phyloP scores from a whole-genome alignment of 2,329 filamentous ascomycete genomes.

The Aspergillus melleus region DNA sequence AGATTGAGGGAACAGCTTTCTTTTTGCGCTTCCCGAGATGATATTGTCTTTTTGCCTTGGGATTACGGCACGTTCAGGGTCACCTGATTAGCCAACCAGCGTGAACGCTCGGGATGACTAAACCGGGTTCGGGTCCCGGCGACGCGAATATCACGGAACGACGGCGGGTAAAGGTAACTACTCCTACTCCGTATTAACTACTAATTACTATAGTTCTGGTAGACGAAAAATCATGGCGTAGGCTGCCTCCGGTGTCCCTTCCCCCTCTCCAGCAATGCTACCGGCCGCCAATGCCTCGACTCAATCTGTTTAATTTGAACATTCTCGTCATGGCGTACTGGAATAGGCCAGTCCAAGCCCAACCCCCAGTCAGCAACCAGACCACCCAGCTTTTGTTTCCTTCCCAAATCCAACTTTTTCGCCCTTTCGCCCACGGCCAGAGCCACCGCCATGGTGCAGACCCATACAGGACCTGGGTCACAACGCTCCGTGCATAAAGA shows the following conservation, averaged over 20 bases:
- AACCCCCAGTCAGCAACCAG: conserved; percentile 51
- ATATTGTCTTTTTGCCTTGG: conserved; percentile 22
- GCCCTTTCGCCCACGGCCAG: conserved; percentile 47
- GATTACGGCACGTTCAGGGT: conserved; percentile 27
- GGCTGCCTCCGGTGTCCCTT: too few relatives aligned
- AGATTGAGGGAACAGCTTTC: conserved; percentile 33
- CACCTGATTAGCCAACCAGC: conserved; percentile 31
- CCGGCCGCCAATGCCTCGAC: conserved; percentile 16
- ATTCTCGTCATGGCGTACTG: conserved; percentile 50
- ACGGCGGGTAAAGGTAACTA: neutral
- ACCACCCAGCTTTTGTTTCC: conserved; percentile 54
- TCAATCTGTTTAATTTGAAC: conserved; percentile 54
- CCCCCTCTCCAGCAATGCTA: neutral
- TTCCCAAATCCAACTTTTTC: conserved; percentile 47
- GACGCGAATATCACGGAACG: conserved; percentile 36
- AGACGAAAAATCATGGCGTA: too few relatives aligned
- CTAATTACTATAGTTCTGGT: too few relatives aligned
- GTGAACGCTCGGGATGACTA: conserved; percentile 28
- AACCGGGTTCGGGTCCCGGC: conserved; percentile 24
- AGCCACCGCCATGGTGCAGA: conserved; percentile 50
- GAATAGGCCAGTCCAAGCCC: conserved; percentile 43
- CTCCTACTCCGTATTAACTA: too few relatives aligned
- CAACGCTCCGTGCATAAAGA: conserved; percentile 56
- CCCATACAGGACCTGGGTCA: conserved; percentile 52
- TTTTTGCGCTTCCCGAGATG: conserved; percentile 35